Evolutionary conservation across 1,284 basidiomycete genomes (phyloP).

Genomic region (Cutaneotrichosporon mucoides): DNA sequence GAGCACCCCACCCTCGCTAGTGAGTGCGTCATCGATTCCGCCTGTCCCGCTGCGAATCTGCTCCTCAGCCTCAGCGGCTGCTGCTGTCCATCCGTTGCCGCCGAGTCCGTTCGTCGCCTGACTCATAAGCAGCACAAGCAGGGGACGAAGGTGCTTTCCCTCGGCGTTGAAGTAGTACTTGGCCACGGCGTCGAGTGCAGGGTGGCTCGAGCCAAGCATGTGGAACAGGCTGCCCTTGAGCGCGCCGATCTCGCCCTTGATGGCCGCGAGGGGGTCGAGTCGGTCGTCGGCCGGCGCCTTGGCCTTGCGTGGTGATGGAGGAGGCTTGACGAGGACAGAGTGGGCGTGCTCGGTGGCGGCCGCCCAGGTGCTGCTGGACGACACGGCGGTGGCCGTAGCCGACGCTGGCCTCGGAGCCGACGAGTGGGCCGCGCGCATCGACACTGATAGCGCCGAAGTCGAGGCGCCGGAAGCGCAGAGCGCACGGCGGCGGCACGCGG

Average conservation of each 20-base stretch:
- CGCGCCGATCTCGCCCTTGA: conserved; percentile 68
- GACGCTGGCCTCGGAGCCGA: conserved; percentile 9
- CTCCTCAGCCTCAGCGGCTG: conserved; percentile 6
- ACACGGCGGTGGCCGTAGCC: conserved; percentile 7
- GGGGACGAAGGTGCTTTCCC: conserved; percentile 80
- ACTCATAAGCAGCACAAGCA: conserved; percentile 84
- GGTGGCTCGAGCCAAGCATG: conserved; percentile 83
- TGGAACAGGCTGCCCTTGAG: conserved; percentile 71
- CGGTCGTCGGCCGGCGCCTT: conserved; percentile 5
- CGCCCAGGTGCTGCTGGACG: conserved; percentile 29
- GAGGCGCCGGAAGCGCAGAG: background rate
- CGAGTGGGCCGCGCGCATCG: conserved; percentile 11
- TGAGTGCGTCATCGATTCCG: conserved; percentile 44
- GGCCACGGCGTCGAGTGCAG: conserved; percentile 79
- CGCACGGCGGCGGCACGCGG: background rate
- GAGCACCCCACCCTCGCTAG: conserved; percentile 43
- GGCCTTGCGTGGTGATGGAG: conserved; percentile 5
- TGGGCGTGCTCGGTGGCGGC: conserved; percentile 46
- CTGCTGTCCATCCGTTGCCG: conserved; percentile 32
- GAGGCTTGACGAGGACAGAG: conserved; percentile 32
- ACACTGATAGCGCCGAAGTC: background rate
- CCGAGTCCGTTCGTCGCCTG: conserved; percentile 83
- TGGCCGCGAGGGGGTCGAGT: conserved; percentile 44
- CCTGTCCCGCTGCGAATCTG: conserved; percentile 14
- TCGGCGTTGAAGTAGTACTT: conserved; percentile 86